phyloP scores from a whole-genome alignment of 73 alveolate genomes.

The Symbiodinium natans region DNA sequence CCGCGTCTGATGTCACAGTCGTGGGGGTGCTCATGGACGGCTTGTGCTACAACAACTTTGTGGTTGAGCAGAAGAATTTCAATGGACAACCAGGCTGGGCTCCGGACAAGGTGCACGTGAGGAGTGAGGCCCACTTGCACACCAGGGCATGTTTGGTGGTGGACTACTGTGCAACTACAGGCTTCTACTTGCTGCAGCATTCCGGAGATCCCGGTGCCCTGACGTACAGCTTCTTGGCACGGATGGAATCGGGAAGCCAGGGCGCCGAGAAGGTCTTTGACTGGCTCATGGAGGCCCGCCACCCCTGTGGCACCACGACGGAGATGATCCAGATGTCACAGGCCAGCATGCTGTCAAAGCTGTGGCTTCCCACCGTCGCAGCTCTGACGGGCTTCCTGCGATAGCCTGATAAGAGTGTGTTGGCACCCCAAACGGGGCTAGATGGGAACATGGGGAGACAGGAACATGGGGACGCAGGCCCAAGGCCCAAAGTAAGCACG shows the following conservation, averaged over 20 bases:
- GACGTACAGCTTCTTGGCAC: neutral
- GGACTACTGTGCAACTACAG: slow-evolving; percentile 56
- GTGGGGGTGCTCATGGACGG: slow-evolving; percentile 32
- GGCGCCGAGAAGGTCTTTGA: slow-evolving; percentile 43
- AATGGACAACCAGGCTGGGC: slow-evolving; percentile 65
- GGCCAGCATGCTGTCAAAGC: neutral
- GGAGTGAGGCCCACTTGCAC: slow-evolving; percentile 76
- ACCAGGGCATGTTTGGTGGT: slow-evolving; percentile 65
- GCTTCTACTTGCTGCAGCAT: slow-evolving; percentile 34
- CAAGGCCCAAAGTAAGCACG: too few species aligned
- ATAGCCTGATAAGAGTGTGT: neutral
- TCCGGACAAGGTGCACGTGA: slow-evolving; percentile 66
- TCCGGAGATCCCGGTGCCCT: neutral
- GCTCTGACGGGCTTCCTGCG: neutral
- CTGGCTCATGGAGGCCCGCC: slow-evolving; percentile 48
- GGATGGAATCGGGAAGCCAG: neutral
- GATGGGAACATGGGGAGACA: neutral
- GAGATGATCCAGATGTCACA: neutral
- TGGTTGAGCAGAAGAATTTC: slow-evolving; percentile 55
- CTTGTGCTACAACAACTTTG: slow-evolving; percentile 54
- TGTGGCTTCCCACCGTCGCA: neutral
- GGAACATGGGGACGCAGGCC: neutral
- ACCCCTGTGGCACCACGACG: slow-evolving; percentile 1
- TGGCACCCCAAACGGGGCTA: neutral
- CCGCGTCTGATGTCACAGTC: neutral